Evolutionary conservation across 2,329 filamentous ascomycete genomes (phyloP).

Genomic region (Myriosclerotinia duriaeana): DNA sequence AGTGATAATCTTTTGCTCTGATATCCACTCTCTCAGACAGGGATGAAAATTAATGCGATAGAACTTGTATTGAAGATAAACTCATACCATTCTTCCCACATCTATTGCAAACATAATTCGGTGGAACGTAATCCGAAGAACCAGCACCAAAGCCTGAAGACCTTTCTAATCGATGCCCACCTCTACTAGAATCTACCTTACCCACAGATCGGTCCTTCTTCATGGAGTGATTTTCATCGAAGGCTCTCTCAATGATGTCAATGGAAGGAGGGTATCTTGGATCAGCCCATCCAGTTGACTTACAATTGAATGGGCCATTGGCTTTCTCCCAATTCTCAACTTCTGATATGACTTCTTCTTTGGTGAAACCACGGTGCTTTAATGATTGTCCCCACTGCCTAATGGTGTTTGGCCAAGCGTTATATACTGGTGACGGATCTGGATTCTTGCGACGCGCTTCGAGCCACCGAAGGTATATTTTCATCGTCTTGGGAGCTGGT

Average conservation of each 20-base stretch:
- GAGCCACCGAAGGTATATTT: constrained; percentile 35
- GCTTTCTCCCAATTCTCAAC: constrained; percentile 31
- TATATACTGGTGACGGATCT: constrained; percentile 24
- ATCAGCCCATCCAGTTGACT: background rate
- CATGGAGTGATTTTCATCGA: constrained; percentile 4
- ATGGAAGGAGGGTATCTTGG: constrained; percentile 19
- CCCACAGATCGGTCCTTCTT: constrained; percentile 1
- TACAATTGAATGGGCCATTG: constrained; percentile 19
- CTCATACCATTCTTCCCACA: constrained; percentile 33
- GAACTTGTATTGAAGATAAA: background rate
- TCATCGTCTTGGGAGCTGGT: constrained; percentile 26
- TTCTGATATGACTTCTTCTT: constrained; percentile 26
- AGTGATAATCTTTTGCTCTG: constrained; percentile 9
- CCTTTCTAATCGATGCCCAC: background rate
- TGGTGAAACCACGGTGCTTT: constrained; percentile 25
- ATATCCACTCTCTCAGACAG: background rate
- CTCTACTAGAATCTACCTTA: background rate
- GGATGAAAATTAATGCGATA: background rate
- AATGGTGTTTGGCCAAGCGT: constrained; percentile 34
- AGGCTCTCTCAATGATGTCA: constrained; percentile 26
- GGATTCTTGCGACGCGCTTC: constrained; percentile 31
- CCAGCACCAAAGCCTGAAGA: background rate
- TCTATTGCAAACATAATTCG: constrained; percentile 36
- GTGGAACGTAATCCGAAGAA: constrained; percentile 15
- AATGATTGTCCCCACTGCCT: constrained; percentile 35